Percentiles rank a stretch among this genome's conserved stretches.
Conservation (phyloP, 1,284 basidiomycete genomes). For the Retiboletus flavoniger region DNA sequence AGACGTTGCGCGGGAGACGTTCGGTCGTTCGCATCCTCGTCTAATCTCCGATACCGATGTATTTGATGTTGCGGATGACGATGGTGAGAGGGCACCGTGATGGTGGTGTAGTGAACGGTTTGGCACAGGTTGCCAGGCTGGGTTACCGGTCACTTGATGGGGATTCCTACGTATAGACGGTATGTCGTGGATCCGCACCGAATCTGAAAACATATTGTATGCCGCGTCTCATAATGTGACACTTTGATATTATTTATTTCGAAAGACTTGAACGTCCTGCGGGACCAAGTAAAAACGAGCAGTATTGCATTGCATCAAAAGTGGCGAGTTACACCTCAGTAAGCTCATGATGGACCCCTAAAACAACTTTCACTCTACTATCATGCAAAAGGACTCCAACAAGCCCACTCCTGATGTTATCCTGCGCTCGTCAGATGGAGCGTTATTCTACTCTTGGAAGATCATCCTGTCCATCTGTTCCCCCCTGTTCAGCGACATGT, state of each 20-base stretch:
- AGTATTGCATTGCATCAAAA: too few species aligned
- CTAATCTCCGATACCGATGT: slow-evolving; percentile 7
- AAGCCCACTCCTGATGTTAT: slow-evolving; percentile 25
- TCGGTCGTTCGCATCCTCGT: slow-evolving; percentile 19
- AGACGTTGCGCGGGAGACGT: slow-evolving; percentile 37
- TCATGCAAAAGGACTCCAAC: slow-evolving; percentile 10
- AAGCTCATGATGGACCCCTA: background rate
- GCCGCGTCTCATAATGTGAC: background rate
- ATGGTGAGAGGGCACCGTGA: slow-evolving; percentile 8
- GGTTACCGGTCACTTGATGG: background rate
- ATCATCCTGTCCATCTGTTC: slow-evolving; percentile 27
- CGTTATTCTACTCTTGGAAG: slow-evolving; percentile 27
- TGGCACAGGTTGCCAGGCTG: slow-evolving; percentile 1
- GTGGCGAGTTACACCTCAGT: background rate
- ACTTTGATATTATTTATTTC: background rate
- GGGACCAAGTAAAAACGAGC: too few species aligned
- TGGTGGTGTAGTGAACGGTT: background rate
- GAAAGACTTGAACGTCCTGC: background rate
- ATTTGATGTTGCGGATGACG: slow-evolving; percentile 18
- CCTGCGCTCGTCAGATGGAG: slow-evolving; percentile 29
- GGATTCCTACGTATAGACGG: background rate
- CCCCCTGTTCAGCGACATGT: slow-evolving; percentile 32
- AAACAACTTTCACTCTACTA: background rate
- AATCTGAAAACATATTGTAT: background rate
- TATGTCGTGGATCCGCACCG: background rate